Percentiles rank a stretch among this genome's conserved stretches.
Conservation (phyloP, 2,329 filamentous ascomycete species). For the Monosporascus sp. region DNA sequence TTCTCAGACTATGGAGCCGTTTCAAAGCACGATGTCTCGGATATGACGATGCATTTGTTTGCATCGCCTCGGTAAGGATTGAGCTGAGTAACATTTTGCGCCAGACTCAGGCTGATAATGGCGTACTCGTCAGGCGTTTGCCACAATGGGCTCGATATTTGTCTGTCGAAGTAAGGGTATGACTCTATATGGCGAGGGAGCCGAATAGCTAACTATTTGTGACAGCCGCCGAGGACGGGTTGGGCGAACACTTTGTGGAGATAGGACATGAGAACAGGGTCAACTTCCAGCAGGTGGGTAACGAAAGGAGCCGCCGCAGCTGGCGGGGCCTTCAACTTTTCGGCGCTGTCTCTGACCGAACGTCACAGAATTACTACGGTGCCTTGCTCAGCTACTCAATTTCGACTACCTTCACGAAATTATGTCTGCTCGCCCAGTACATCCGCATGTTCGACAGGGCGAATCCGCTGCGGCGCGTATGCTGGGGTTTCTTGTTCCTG, state of each 20-base stretch:
- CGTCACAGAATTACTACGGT: slow-evolving; percentile 27
- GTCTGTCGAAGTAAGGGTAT: slow-evolving; percentile 15
- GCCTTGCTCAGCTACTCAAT: slow-evolving; percentile 26
- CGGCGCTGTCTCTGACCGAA: background rate
- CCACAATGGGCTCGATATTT: slow-evolving; percentile 20
- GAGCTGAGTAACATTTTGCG: too few species aligned
- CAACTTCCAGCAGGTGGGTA: slow-evolving; percentile 19
- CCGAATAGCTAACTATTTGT: slow-evolving; percentile 5
- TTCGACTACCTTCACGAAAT: slow-evolving; percentile 32
- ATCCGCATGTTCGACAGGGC: slow-evolving; percentile 28
- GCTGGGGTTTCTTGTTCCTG: slow-evolving; percentile 20
- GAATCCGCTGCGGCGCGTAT: slow-evolving; percentile 13
- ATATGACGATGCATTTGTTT: slow-evolving; percentile 32
- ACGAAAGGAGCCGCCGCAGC: background rate
- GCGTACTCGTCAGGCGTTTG: slow-evolving; percentile 13
- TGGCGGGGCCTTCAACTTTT: slow-evolving; percentile 3
- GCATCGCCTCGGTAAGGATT: slow-evolving; percentile 25
- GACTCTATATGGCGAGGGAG: background rate
- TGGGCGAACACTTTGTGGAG: slow-evolving; percentile 23
- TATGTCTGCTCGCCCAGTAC: slow-evolving; percentile 33
- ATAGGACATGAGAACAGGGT: slow-evolving; percentile 13
- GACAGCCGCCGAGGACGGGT: slow-evolving; percentile 17
- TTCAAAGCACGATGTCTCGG: slow-evolving; percentile 24
- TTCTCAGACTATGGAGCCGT: slow-evolving; percentile 23
- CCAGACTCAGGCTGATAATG: too few species aligned